A percentile compares a stretch with the other conserved stretches of the same genome.
These are phyloP conservation scores for Sporothrix luriei DNA, from an alignment of 2,329 filamentous ascomycete genomes.

Conservation along the genomic window DNA sequence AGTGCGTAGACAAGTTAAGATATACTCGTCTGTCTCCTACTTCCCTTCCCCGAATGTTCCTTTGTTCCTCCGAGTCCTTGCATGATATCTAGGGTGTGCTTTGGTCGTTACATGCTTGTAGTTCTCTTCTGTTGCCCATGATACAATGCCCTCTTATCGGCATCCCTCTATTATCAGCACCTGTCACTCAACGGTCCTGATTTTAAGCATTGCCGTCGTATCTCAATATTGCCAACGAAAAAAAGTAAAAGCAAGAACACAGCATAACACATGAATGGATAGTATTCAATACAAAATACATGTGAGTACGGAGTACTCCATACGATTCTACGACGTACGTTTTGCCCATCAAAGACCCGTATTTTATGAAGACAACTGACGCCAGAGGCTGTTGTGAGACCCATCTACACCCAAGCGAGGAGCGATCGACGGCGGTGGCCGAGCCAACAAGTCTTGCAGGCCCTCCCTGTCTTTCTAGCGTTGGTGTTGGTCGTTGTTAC, in stretches of 20 bases:
- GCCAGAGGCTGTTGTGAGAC: conserved; percentile 22
- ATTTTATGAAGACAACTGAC: not conserved
- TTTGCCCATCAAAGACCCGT: not conserved
- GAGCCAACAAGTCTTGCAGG: conserved; percentile 5
- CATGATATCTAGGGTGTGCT: not conserved
- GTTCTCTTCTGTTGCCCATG: not conserved
- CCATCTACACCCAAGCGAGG: conserved; percentile 24
- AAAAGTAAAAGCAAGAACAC: not conserved
- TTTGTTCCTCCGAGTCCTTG: not conserved
- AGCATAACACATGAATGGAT: not conserved
- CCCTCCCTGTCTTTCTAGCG: not conserved
- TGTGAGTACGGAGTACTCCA: not conserved
- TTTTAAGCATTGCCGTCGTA: not conserved
- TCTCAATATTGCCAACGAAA: not conserved
- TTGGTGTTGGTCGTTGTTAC: not conserved
- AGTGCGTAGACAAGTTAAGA: too few relatives aligned
- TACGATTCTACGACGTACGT: not conserved
- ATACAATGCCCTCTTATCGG: not conserved
- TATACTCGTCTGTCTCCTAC: not conserved
- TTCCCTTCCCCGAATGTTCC: not conserved
- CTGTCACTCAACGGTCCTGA: not conserved
- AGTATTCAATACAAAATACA: not conserved
- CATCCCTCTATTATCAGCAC: not conserved
- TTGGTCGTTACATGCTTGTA: not conserved
- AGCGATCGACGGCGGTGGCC: conserved; percentile 27